A percentile compares a stretch with the other conserved stretches of the same genome.
These are phyloP conservation scores for Halophytophthora polymorphica DNA, from an alignment of 352 stramenopile species.

Conservation along the genomic window DNA sequence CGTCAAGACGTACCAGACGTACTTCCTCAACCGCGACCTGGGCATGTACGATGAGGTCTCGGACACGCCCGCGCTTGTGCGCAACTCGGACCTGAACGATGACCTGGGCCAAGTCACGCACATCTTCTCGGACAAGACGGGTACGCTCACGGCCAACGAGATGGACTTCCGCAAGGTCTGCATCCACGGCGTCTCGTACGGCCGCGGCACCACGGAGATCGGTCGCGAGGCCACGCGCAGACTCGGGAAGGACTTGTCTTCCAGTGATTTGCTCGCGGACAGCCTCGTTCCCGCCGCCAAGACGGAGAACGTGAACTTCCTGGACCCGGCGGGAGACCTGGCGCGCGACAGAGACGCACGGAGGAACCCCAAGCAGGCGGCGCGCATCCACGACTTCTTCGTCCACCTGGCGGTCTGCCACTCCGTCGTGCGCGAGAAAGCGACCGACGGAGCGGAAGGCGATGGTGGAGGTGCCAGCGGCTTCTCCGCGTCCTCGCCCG, in stretches of 20 bases:
- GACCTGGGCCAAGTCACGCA: conserved; percentile 86
- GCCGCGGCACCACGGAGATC: conserved; percentile 81
- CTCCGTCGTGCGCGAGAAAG: conserved; percentile 77
- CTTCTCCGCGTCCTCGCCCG: conserved; percentile 79
- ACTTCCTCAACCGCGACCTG: conserved; percentile 84
- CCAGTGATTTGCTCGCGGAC: conserved; percentile 72
- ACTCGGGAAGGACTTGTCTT: conserved; percentile 72
- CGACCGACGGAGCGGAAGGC: conserved; percentile 25
- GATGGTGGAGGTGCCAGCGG: conserved; percentile 30
- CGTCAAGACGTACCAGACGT: conserved; percentile 85
- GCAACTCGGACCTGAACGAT: conserved; percentile 84
- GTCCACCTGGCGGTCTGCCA: conserved; percentile 81
- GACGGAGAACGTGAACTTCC: conserved; percentile 77
- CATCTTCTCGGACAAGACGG: conserved; percentile 88
- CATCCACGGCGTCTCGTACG: conserved; percentile 79
- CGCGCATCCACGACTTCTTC: conserved; percentile 81
- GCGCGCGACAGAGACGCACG: conserved; percentile 42
- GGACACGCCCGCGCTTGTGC: conserved; percentile 76
- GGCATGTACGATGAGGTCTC: conserved; percentile 80
- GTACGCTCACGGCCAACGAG: conserved; percentile 82
- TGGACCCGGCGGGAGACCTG: conserved; percentile 71
- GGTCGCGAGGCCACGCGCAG: conserved; percentile 67
- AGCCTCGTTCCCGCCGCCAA: conserved; percentile 48
- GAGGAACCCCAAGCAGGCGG: conserved; percentile 47
- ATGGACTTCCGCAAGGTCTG: conserved; percentile 90